Evolutionary conservation across 345 rosid species (phyloP).

Genomic region (Microthlaspi erraticum): DNA sequence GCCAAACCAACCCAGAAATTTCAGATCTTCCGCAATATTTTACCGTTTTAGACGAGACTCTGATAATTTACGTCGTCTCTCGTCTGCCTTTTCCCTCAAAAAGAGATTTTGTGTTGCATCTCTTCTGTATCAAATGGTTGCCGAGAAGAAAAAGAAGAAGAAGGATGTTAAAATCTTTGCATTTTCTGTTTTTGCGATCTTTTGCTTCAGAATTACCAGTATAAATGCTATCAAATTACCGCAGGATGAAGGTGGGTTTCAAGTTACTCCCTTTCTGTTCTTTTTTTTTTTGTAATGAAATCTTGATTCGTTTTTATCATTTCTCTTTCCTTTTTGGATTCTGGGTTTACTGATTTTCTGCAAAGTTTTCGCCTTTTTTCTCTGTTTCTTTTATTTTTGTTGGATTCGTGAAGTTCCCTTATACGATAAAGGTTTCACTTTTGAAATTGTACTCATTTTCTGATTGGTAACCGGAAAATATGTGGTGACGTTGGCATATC

Average conservation of each 20-base stretch:
- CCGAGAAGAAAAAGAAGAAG: slow-evolving; percentile 33
- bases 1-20: slow-evolving; percentile 24
- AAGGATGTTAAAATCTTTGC: slow-evolving; percentile 32
- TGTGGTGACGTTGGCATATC: background rate
- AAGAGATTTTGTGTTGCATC: slow-evolving; percentile 14
- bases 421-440: background rate
- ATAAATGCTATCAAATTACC: slow-evolving; percentile 54
- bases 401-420: slow-evolving; percentile 12
- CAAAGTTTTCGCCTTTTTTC: slow-evolving; percentile 19
- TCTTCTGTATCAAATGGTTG: slow-evolving; percentile 42
- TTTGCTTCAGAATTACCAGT: slow-evolving; percentile 50
- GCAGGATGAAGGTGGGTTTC: slow-evolving; percentile 59
- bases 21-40: slow-evolving; percentile 11
- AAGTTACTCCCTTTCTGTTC: slow-evolving; percentile 8
- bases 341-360: slow-evolving; percentile 10
- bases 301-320: slow-evolving; percentile 16
- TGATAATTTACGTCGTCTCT: slow-evolving; percentile 26
- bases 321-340: background rate
- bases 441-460: slow-evolving; percentile 1
- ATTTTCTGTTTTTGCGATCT: slow-evolving; percentile 47
- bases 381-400: background rate
- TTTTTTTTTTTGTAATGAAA: background rate
- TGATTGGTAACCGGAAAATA: slow-evolving; percentile 4
- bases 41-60: slow-evolving; percentile 1
- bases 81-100: background rate